Conservation (phyloP, 257 asterid species). For the Nicotiana undulata region DNA sequence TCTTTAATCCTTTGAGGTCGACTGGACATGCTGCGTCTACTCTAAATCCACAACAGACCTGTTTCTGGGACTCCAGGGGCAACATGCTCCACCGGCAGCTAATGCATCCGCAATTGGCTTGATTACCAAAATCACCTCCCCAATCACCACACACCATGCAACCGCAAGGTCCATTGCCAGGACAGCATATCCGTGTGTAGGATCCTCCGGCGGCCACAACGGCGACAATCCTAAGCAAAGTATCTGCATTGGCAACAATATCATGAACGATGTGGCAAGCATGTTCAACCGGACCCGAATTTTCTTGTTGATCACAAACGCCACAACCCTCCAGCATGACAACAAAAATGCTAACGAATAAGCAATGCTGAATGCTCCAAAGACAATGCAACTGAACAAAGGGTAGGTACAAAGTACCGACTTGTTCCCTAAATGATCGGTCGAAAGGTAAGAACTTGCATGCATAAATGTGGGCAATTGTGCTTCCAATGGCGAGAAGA, state of each 20-base stretch:
- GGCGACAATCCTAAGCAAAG: slow-evolving; percentile 41
- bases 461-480: slow-evolving; percentile 41
- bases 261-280: slow-evolving; percentile 46
- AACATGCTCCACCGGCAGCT: slow-evolving; percentile 31
- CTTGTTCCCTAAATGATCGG: slow-evolving; percentile 26
- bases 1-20: neutral
- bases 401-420: slow-evolving; percentile 61
- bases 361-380: slow-evolving; percentile 38
- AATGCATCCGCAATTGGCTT: slow-evolving; percentile 59
- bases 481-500: slow-evolving; percentile 31
- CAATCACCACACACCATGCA: slow-evolving; percentile 40
- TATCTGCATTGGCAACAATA: slow-evolving; percentile 52
- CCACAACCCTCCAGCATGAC: slow-evolving; percentile 60
- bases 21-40: neutral
- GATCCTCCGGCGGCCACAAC: slow-evolving; percentile 45
- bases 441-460: slow-evolving; percentile 25
- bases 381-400: slow-evolving; percentile 41
- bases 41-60: slow-evolving; percentile 6
- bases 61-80: slow-evolving; percentile 5
- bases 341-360: slow-evolving; percentile 46
- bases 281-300: slow-evolving; percentile 43
- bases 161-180: slow-evolving; percentile 42
- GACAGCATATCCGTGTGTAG: slow-evolving; percentile 26
- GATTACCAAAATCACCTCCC: slow-evolving; percentile 51
- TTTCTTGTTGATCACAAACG: slow-evolving; percentile 58